These are phyloP conservation scores for Roridomyces roridus DNA, from an alignment of 768 basidiomycete genomes.

Conservation along the genomic window DNA sequence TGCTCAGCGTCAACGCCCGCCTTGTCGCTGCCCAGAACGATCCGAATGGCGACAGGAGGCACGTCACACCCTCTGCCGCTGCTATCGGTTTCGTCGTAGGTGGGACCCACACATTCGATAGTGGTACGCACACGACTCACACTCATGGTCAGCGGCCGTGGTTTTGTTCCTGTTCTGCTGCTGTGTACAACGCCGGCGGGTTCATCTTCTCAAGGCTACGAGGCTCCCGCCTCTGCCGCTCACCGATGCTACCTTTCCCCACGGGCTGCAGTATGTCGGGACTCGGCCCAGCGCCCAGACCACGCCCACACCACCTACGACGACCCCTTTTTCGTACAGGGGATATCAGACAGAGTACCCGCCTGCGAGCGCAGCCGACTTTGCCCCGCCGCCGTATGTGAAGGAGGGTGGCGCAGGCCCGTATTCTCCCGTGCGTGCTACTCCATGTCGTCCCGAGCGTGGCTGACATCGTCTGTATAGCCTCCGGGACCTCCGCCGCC, in stretches of 20 bases:
- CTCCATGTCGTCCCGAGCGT: background rate
- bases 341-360: constrained; percentile 9
- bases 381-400: constrained; percentile 22
- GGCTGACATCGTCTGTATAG: background rate
- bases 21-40: too few relatives aligned
- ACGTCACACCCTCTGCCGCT: too few relatives aligned
- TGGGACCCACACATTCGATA: too few relatives aligned
- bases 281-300: background rate
- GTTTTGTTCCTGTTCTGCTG: constrained; percentile 14
- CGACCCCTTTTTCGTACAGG: background rate
- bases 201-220: background rate
- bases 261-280: constrained; percentile 15
- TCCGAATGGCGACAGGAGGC: too few relatives aligned
- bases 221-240: background rate
- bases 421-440: constrained; percentile 14
- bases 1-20: too few relatives aligned
- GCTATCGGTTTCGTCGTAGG: too few relatives aligned
- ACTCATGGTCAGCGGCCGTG: background rate
- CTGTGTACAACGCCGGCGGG: constrained; percentile 9
- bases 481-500: constrained; percentile 19
- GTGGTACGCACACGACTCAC: too few relatives aligned
- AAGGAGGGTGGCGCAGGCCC: constrained; percentile 2
- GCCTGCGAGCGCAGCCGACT: constrained; percentile 10
- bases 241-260: background rate
- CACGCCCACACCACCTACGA: background rate